Evolutionary conservation across 768 basidiomycete genomes (phyloP), one percentile per base, ranked within the genome.

Genomic region (Rickenella mellea): DNA sequence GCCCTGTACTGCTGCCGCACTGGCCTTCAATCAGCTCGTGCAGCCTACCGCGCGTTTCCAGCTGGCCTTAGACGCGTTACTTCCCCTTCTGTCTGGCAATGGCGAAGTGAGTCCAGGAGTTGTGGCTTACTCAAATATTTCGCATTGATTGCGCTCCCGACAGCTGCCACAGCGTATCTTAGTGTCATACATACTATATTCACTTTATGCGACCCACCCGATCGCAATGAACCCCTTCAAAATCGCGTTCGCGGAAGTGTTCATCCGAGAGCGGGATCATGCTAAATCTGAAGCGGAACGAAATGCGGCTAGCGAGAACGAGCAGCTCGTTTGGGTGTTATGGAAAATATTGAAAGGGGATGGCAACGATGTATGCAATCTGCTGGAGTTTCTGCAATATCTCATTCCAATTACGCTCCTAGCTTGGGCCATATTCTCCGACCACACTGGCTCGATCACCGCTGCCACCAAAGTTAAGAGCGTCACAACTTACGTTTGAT

Each of bases 291-390:
- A 75, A 40, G 64, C 78, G n/a, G 65, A 52, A 7, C 56, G 66
- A 26, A 66, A 65, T 41, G 68, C 72, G 21, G 68, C 69, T 45
- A 69, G 74, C 43, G 67, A 69, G 39, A 84, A 77, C 56, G 84
- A 87, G 54, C 85, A 85, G 52, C 64, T 88, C 38, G 81, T 87
- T 28, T 88, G 85, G 83, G 85, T 88, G 32, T 66, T 88, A 46
- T 88, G 84, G 84, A 88, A 88, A 63, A 83, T 88, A 43, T 63
- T 88, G 42, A 83, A 77, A 57, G 86, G 85, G 40, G 83, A 87
- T 55, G 85, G 85, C 15, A 78, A 76, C 46, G 84, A 88, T 67
- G 85, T 86, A 48, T 51, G 78, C 68, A 26, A 42, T 39, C 36
- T 14, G 48, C 28, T 1, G 9, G 21, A 27, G 30, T 45, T 33